phyloP scores from a whole-genome alignment of 2,329 filamentous ascomycete species.

The Paracoccidioides lutzii region DNA sequence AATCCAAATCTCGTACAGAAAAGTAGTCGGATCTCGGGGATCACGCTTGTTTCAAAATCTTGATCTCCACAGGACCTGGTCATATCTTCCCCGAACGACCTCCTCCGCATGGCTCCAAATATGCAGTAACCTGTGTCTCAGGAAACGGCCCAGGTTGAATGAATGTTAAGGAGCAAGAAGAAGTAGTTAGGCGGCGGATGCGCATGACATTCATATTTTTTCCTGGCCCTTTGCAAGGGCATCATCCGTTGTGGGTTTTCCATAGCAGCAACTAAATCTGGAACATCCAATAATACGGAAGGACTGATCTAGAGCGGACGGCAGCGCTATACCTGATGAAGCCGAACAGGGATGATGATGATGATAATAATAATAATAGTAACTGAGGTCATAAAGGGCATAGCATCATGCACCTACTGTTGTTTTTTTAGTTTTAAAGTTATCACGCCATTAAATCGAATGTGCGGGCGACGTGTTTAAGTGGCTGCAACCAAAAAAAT shows the following conservation, averaged over 20 bases:
- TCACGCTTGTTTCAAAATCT: no score
- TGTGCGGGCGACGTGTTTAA: background rate
- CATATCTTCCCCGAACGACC: no score
- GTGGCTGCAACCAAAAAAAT: background rate
- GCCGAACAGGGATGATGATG: background rate
- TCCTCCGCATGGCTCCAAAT: no score
- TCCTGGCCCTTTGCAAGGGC: background rate
- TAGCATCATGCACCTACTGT: background rate
- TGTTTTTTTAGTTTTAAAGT: conserved; percentile 3
- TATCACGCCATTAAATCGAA: background rate
- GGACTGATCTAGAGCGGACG: background rate
- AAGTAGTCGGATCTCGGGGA: no score
- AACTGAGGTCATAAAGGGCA: background rate
- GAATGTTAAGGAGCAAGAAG: no score
- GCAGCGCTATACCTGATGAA: background rate
- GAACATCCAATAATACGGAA: background rate
- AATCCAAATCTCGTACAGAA: no score
- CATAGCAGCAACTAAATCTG: background rate
- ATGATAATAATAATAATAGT: background rate
- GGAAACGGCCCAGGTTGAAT: no score
- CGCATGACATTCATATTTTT: no score
- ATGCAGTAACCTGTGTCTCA: no score
- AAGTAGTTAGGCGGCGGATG: no score
- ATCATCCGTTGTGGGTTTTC: background rate
- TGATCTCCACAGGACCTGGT: no score